A percentile compares a stretch with the other conserved stretches of the same genome.
Evolutionary conservation across 2,329 filamentous ascomycete genomes (phyloP).

Genomic region (Colletotrichum plurivorum): DNA sequence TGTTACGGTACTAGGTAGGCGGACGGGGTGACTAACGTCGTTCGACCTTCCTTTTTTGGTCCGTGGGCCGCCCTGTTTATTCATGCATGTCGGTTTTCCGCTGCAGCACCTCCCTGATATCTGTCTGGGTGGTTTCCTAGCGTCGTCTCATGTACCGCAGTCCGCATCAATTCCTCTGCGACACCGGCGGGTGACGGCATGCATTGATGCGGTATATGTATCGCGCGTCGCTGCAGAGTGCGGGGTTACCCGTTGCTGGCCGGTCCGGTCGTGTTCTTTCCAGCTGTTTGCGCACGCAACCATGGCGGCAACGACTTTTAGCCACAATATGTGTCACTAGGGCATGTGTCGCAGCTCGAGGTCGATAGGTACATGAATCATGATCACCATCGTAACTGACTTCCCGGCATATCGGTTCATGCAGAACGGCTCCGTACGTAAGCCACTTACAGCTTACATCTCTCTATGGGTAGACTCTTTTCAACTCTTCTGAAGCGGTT

Average conservation of each 20-base stretch:
- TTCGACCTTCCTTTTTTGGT: constrained; percentile 28
- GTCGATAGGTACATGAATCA: too few species aligned
- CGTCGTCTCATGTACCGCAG: constrained; percentile 9
- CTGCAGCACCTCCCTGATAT: neutral
- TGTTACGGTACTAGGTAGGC: too few species aligned
- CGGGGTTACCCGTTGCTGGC: constrained; percentile 20
- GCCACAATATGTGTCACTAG: too few species aligned
- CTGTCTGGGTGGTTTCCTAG: neutral
- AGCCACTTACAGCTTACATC: neutral
- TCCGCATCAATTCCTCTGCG: neutral
- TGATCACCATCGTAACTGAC: too few species aligned
- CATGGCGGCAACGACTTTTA: too few species aligned
- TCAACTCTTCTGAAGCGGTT: neutral
- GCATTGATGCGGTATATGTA: neutral
- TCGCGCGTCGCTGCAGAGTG: constrained; percentile 21
- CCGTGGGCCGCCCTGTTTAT: neutral
- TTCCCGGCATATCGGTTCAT: too few species aligned
- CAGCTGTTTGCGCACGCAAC: neutral
- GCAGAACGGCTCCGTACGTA: neutral
- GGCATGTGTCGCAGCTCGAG: too few species aligned
- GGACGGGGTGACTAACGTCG: neutral
- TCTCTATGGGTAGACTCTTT: too few species aligned
- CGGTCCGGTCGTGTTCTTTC: too few species aligned
- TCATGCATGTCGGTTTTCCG: neutral
- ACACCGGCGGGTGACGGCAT: neutral